Conservation (phyloP, 2,329 filamentous ascomycete species). For the Dactylonectria estremocensis region DNA sequence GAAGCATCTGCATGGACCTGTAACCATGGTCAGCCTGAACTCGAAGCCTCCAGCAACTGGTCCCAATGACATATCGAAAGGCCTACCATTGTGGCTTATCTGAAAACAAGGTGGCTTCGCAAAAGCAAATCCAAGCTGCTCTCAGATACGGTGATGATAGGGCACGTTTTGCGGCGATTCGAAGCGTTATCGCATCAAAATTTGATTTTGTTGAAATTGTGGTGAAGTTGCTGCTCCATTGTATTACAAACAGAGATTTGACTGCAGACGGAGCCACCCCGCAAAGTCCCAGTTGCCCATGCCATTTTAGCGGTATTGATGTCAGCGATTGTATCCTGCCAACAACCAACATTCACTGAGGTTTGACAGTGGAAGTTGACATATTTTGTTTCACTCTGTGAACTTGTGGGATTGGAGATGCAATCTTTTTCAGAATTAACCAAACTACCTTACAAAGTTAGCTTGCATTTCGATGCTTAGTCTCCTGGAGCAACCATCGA, state of each 20-base stretch:
- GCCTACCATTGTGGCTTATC: constrained; percentile 37
- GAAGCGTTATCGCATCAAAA: background rate
- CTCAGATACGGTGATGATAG: background rate
- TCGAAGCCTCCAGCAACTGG: background rate
- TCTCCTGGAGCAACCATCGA: background rate
- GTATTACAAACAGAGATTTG: constrained; percentile 3
- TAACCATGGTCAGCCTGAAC: constrained; percentile 20
- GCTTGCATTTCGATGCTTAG: background rate
- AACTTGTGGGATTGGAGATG: background rate
- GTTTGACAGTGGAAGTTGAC: background rate
- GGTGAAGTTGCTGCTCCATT: background rate
- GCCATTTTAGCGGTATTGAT: constrained; percentile 48
- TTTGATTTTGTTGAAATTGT: background rate
- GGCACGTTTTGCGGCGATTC: background rate
- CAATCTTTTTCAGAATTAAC: background rate
- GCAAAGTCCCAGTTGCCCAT: constrained; percentile 38
- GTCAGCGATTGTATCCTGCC: constrained; percentile 26
- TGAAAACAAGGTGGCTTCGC: background rate
- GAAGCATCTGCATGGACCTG: constrained; percentile 86
- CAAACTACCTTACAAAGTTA: background rate
- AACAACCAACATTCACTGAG: background rate
- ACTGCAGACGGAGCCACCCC: constrained; percentile 13
- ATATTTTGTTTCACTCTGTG: background rate
- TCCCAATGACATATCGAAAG: background rate
- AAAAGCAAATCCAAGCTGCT: background rate